These are phyloP conservation scores for Hymenoscyphus scutula DNA, from an alignment of 2,329 filamentous ascomycete species.

Conservation along the genomic window DNA sequence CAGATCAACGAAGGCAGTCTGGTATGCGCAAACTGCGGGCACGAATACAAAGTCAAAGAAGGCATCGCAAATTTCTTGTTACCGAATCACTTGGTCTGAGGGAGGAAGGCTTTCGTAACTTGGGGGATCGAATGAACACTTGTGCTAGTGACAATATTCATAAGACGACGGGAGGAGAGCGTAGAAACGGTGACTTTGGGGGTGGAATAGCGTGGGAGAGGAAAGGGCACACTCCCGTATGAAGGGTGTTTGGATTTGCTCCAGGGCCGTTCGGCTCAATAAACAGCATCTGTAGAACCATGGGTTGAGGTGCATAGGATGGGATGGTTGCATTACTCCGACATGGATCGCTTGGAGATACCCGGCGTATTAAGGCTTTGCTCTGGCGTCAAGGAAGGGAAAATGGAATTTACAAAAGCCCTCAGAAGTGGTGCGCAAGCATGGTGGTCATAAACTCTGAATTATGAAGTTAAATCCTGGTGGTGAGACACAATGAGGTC, in stretches of 20 bases:
- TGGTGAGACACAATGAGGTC: too few species aligned
- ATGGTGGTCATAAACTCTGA: too few species aligned
- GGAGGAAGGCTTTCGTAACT: neutral
- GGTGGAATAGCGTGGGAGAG: too few species aligned
- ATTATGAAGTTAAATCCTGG: too few species aligned
- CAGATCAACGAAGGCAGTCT: conserved; percentile 85
- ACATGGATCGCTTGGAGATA: conserved; percentile 8
- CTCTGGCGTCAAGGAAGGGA: conserved; percentile 10
- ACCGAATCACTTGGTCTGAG: conserved; percentile 80
- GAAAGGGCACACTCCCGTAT: too few species aligned
- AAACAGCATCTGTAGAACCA: neutral
- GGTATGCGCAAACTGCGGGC: conserved; percentile 85
- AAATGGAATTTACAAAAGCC: neutral
- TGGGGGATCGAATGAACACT: neutral
- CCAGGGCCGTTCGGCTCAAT: neutral
- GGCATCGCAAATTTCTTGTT: conserved; percentile 95
- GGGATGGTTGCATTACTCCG: neutral
- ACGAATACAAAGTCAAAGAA: conserved; percentile 92
- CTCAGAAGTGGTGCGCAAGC: too few species aligned
- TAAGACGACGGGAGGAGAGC: neutral
- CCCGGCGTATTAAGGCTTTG: conserved; percentile 5
- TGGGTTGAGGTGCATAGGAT: neutral
- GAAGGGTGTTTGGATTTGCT: neutral
- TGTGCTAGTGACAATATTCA: neutral
- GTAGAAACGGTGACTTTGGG: neutral